These are phyloP conservation scores for Phycomyces nitens DNA, from an alignment of 192 early-diverging fungal genomes.

Conservation along the genomic window DNA sequence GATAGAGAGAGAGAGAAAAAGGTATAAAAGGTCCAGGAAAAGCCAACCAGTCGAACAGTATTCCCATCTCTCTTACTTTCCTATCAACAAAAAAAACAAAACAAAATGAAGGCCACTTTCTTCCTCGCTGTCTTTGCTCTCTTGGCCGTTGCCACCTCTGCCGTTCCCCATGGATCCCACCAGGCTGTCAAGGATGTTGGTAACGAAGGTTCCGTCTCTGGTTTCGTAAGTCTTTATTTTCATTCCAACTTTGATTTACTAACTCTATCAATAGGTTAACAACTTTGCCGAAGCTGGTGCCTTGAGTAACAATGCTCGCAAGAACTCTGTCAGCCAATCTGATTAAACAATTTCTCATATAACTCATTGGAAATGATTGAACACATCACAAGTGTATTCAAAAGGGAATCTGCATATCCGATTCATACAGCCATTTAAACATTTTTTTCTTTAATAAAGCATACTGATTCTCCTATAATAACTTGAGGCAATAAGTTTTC, in stretches of 20 bases:
- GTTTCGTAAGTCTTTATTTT: background rate
- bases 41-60: background rate
- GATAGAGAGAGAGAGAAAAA: no score
- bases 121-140: background rate
- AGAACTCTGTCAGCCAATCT: background rate
- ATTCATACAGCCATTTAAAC: no score
- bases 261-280: background rate
- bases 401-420: no score
- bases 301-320: background rate
- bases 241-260: no score
- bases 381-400: background rate
- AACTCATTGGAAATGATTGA: background rate
- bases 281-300: background rate
- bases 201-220: constrained; percentile 1
- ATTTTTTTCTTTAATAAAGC: no score
- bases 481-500: no score
- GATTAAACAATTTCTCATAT: background rate
- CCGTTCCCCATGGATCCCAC: background rate
- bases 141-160: background rate
- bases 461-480: no score
- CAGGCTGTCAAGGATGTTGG: background rate
- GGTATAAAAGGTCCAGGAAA: background rate
- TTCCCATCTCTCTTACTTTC: background rate
- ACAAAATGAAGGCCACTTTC: constrained; percentile 1
- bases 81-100: background rate